Evolutionary conservation across 257 asterid genomes (phyloP).

Genomic region (Solanum clarkiae): DNA sequence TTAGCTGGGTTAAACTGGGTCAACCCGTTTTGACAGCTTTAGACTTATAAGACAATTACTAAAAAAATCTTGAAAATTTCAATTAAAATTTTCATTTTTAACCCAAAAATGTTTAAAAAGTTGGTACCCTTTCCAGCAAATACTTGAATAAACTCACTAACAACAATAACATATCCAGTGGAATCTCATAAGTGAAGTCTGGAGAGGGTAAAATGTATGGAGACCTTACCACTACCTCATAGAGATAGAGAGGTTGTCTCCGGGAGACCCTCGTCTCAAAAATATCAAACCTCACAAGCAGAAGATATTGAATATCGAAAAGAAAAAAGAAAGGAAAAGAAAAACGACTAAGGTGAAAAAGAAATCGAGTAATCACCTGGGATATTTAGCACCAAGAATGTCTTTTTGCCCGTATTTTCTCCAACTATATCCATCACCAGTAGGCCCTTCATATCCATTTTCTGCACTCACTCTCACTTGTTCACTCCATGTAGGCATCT

Average conservation of each 20-base stretch:
- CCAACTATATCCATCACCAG: constrained; percentile 79
- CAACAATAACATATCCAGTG: too few relatives aligned
- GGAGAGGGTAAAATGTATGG: too few relatives aligned
- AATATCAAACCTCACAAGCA: too few relatives aligned
- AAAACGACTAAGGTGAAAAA: not conserved
- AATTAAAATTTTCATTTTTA: not conserved
- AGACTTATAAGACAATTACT: not conserved
- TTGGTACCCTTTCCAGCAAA: not conserved
- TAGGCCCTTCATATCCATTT: constrained; percentile 68
- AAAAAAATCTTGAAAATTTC: not conserved
- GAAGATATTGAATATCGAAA: too few relatives aligned
- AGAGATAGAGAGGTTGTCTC: too few relatives aligned
- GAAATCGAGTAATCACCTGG: constrained; percentile 18
- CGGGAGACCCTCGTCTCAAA: too few relatives aligned
- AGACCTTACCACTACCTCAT: too few relatives aligned
- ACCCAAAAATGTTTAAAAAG: not conserved
- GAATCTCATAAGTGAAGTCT: too few relatives aligned
- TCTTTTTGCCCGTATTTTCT: constrained; percentile 68
- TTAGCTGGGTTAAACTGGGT: accelerated
- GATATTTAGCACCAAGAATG: constrained; percentile 43
- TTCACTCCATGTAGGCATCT: constrained; percentile 64
- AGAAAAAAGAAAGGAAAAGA: too few relatives aligned
- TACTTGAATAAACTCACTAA: not conserved
- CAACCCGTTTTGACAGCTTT: not conserved
- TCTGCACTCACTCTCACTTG: constrained; percentile 45